These are phyloP conservation scores for Backusella luteola DNA, from an alignment of 192 early-diverging fungal genomes.

Conservation along the genomic window DNA sequence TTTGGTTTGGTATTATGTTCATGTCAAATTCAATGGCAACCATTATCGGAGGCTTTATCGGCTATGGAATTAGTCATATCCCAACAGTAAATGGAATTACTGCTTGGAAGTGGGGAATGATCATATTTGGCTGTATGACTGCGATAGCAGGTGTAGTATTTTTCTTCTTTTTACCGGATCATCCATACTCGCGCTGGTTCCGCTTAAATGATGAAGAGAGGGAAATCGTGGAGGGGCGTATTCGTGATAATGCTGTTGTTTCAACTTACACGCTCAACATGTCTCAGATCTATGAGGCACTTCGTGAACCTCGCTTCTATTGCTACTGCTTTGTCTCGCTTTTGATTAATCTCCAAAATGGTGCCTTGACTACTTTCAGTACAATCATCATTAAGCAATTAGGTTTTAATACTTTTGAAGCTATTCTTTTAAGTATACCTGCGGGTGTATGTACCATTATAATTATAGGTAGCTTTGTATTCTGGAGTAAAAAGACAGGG, in stretches of 20 bases:
- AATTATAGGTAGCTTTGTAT: neutral
- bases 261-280: neutral
- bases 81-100: neutral
- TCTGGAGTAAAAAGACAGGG: neutral
- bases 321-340: constrained; percentile 11
- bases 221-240: constrained; percentile 26
- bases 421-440: constrained; percentile 12
- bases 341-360: constrained; percentile 23
- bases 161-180: constrained; percentile 32
- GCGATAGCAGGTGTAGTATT: constrained; percentile 6
- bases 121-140: constrained; percentile 30
- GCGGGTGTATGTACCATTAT: neutral
- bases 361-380: constrained; percentile 19
- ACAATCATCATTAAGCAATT: constrained; percentile 4
- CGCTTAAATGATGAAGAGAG: constrained; percentile 23
- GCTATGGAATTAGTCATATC: constrained; percentile 25
- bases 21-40: constrained; percentile 11
- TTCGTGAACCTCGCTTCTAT: constrained; percentile 22
- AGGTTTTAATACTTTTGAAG: neutral
- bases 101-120: constrained; percentile 25
- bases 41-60: constrained; percentile 10
- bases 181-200: constrained; percentile 9
- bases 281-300: constrained; percentile 20
- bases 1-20: constrained; percentile 16
- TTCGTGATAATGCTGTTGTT: constrained; percentile 28